Evolutionary conservation across 2,329 filamentous ascomycete species (phyloP).

Genomic region (Bipolaris gigantea): DNA sequence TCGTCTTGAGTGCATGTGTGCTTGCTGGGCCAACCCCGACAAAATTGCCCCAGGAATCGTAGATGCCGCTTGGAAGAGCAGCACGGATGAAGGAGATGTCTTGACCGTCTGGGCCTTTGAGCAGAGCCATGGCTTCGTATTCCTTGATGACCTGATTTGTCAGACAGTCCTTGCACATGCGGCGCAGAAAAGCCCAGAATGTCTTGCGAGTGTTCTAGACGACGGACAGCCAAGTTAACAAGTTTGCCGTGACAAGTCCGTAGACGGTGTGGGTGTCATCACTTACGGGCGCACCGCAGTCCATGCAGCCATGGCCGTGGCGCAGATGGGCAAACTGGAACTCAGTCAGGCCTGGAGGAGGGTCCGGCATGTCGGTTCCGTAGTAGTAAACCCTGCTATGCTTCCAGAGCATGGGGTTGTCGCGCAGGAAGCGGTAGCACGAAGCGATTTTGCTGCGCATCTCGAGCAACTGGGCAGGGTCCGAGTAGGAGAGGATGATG

Average conservation of each 20-base stretch:
- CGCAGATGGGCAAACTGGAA: slow-evolving; percentile 47
- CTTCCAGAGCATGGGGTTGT: slow-evolving; percentile 45
- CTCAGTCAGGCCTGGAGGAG: slow-evolving; percentile 42
- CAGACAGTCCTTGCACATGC: slow-evolving; percentile 48
- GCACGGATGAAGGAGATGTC: slow-evolving; percentile 34
- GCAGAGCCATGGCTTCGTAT: slow-evolving; percentile 32
- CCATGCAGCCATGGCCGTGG: slow-evolving; percentile 46
- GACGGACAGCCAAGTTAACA: background rate
- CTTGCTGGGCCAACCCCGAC: slow-evolving; percentile 41
- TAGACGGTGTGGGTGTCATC: too few species aligned
- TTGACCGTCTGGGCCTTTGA: slow-evolving; percentile 31
- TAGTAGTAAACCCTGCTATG: slow-evolving; percentile 42
- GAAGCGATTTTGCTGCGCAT: slow-evolving; percentile 42
- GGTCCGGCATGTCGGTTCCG: slow-evolving; percentile 38
- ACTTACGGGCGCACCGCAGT: slow-evolving; percentile 32
- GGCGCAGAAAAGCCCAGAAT: slow-evolving; percentile 48
- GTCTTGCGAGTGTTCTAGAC: slow-evolving; percentile 42
- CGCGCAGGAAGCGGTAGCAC: slow-evolving; percentile 39
- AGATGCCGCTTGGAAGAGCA: slow-evolving; percentile 38
- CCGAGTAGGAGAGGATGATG: slow-evolving; percentile 40
- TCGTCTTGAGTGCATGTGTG: slow-evolving; percentile 38
- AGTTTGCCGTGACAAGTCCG: background rate
- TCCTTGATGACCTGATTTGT: slow-evolving; percentile 38
- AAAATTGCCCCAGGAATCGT: slow-evolving; percentile 47
- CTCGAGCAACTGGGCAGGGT: slow-evolving; percentile 40